Evolutionary conservation across 2,329 filamentous ascomycete species (phyloP), one percentile per base, ranked within the genome.

Genomic region (Purpureocillium takamizusanense): DNA sequence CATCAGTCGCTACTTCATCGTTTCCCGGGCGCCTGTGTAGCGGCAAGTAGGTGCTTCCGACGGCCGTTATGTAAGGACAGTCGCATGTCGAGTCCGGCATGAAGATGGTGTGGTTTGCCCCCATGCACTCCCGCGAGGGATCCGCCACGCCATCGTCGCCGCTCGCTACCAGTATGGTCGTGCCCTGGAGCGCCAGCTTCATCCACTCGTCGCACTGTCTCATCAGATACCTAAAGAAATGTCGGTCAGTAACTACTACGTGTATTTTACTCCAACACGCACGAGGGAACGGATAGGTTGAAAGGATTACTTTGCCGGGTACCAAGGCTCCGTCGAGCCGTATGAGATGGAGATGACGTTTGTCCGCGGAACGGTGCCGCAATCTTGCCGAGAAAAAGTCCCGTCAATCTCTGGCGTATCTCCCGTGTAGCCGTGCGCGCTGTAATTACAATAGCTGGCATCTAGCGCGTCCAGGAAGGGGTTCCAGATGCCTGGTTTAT

Each of bases 401-500:
- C 21, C 69, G 44, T 76, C 73, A 7, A 70, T 55, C 14, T 54
- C 55, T 11, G 62, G 63, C 33, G 63, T 55, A 43, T 75, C 61
- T 11, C 71, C 72, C 0, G 59, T 67, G 46, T 71, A 64, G 34
- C 65, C 66, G 41, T 60, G 72, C 2, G 68, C 69, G n/a, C 57
- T 57, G 44, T 65, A 69, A 8, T 61, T 65, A 57, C 74, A 75
- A 54, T 74, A 76, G 35, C 62, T 65, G 4, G 68, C 70, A 45
- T 74, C 70, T 31, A 74, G 60, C 23, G 70, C 70, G 40, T 73
- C 69, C 32, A 69, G 60, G 49, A 74, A 70, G 25, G 65, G 69
- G 49, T 69, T 69, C 18, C 42, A 37, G 18, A 51, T 65, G 53
- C 33, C 65, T 44, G 39, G 47, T 51, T 48, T 39, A 54, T 33